phyloP scores from a whole-genome alignment of 495 filamentous ascomycete genomes.

The Chaetomium tenue region DNA sequence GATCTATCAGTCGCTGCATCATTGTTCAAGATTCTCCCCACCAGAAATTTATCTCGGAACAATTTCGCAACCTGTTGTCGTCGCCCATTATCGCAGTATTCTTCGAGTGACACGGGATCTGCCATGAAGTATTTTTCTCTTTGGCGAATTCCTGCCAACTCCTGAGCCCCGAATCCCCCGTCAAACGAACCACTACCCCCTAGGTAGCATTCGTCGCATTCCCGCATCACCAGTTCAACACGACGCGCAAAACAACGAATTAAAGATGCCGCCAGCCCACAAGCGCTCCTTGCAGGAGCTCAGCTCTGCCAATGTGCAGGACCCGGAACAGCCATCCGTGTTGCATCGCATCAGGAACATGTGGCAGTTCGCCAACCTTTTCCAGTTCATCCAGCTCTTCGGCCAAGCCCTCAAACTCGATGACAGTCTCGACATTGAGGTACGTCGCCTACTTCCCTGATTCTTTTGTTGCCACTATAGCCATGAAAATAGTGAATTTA shows the following conservation, averaged over 20 bases:
- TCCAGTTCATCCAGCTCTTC: slow-evolving; percentile 90
- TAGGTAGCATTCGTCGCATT: not conserved
- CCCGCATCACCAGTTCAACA: not conserved
- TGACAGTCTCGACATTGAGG: slow-evolving; percentile 81
- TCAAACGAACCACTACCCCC: not conserved
- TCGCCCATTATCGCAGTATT: not conserved
- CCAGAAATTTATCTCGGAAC: not conserved
- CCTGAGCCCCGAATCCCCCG: not conserved
- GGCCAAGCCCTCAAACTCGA: slow-evolving; percentile 85
- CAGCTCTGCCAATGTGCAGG: slow-evolving; percentile 38
- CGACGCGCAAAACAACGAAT: not conserved
- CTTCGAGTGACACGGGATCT: not conserved
- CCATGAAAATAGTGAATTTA: not conserved
- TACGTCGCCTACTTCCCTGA: slow-evolving; percentile 43
- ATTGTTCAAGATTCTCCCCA: slow-evolving; percentile 2
- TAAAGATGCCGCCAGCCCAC: slow-evolving; percentile 54
- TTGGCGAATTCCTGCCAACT: not conserved
- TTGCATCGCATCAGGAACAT: slow-evolving; percentile 74
- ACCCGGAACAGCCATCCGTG: slow-evolving; percentile 41
- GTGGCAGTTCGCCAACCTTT: slow-evolving; percentile 94
- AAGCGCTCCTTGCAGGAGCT: slow-evolving; percentile 73
- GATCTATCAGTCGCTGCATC: not conserved
- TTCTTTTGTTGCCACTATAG: not conserved
- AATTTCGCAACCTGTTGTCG: not conserved
- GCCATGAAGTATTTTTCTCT: not conserved